Percentiles rank a stretch among this genome's conserved stretches.
Conservation (phyloP, 2,329 filamentous ascomycete genomes). For the Ascochyta lentis region DNA sequence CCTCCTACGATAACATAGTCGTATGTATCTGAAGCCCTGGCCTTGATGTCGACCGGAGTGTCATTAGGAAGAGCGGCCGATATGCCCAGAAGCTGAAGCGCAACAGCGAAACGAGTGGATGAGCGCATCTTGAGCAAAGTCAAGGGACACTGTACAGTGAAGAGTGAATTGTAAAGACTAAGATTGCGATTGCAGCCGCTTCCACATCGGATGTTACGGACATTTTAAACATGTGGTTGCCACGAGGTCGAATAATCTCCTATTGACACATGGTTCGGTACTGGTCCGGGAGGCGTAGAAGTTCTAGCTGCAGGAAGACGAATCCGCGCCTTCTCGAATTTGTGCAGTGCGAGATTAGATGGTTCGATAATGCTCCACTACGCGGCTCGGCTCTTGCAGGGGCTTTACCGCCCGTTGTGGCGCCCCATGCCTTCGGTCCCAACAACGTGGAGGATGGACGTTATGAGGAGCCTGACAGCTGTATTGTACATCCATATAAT, state of each 20-base stretch:
- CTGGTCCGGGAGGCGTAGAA: neutral
- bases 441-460: neutral
- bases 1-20: slow-evolving; percentile 40
- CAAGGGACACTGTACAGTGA: neutral
- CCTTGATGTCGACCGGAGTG: neutral
- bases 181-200: neutral
- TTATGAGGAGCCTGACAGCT: neutral
- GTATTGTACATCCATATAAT: neutral
- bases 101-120: slow-evolving; percentile 20
- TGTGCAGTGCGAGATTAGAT: slow-evolving; percentile 8
- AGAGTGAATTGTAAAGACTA: slow-evolving; percentile 1
- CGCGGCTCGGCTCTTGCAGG: slow-evolving; percentile 15
- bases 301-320: slow-evolving; percentile 5
- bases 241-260: slow-evolving; percentile 7
- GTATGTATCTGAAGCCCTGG: slow-evolving; percentile 22
- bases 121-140: slow-evolving; percentile 27
- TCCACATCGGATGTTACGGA: neutral
- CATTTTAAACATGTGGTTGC: slow-evolving; percentile 4
- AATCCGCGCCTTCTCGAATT: neutral
- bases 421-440: neutral
- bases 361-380: slow-evolving; percentile 5
- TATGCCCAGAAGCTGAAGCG: slow-evolving; percentile 22
- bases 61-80: slow-evolving; percentile 20
- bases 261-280: slow-evolving; percentile 5
- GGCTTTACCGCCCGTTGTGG: slow-evolving; percentile 7